Conservation (phyloP, 1,139 yeast species). For the Tardiomyces blankii region DNA sequence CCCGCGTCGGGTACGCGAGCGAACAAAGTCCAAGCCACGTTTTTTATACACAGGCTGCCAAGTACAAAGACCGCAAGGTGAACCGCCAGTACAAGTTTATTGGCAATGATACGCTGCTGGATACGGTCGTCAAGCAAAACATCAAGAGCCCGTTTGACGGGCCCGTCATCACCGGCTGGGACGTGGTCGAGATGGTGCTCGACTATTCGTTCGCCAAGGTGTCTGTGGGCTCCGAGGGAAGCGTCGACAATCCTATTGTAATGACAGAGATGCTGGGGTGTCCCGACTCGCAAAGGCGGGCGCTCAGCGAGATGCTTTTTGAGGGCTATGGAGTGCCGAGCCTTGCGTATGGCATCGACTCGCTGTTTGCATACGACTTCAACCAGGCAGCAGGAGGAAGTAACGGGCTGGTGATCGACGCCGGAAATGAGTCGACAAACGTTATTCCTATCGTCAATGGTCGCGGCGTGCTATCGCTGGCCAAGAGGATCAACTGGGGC, state of each 20-base stretch:
- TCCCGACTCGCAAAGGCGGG: conserved; percentile 56
- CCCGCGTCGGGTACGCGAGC: conserved; percentile 64
- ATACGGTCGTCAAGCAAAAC: conserved; percentile 54
- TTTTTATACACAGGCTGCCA: conserved; percentile 61
- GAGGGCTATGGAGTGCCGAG: conserved; percentile 72
- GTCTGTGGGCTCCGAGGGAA: conserved; percentile 40
- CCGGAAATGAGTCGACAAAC: conserved; percentile 77
- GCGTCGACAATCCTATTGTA: conserved; percentile 69
- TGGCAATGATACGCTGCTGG: conserved; percentile 75
- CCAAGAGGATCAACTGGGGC: conserved; percentile 88
- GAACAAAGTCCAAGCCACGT: conserved; percentile 44
- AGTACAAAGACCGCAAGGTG: conserved; percentile 69
- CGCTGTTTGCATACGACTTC: conserved; percentile 57
- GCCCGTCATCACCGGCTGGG: conserved; percentile 84
- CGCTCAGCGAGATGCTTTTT: conserved; percentile 70
- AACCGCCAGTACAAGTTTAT: conserved; percentile 54
- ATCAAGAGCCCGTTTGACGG: conserved; percentile 83
- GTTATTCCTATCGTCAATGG: conserved; percentile 69
- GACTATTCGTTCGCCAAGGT: conserved; percentile 79
- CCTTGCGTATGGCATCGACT: conserved; percentile 71
- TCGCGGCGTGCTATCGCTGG: conserved; percentile 49
- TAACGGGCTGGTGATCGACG: conserved; percentile 64
- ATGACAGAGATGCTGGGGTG: conserved; percentile 70
- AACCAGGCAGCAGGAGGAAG: conserved; percentile 27
- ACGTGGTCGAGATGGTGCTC: conserved; percentile 65